Evolutionary conservation across 202 grass and related monocot species (phyloP).

Genomic region (Miscanthus sacchariflorus): DNA sequence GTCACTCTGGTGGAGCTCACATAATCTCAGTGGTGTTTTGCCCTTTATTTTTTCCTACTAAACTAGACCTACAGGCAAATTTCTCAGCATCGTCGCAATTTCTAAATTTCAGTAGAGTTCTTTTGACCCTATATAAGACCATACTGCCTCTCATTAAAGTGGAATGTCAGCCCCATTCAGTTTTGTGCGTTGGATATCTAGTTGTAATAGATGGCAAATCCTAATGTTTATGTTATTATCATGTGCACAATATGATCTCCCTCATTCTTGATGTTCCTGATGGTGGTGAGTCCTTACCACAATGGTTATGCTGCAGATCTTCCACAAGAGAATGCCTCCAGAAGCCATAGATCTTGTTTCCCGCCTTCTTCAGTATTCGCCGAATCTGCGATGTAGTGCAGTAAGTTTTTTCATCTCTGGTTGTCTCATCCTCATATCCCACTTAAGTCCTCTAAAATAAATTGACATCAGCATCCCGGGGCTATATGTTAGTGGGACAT

Average conservation of each 20-base stretch:
- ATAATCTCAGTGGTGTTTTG: neutral
- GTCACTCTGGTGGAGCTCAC: neutral
- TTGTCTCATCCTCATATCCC: neutral
- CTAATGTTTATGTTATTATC: neutral
- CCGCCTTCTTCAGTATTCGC: conserved; percentile 52
- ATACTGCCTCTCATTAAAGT: neutral
- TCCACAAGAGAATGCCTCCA: conserved; percentile 57
- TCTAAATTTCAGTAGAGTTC: neutral
- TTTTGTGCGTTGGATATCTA: neutral
- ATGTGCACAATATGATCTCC: neutral
- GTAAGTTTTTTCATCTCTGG: conserved; percentile 40
- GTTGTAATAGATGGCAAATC: neutral
- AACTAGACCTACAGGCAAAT: neutral
- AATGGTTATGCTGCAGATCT: conserved; percentile 50
- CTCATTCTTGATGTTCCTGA: neutral
- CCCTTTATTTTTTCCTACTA: neutral
- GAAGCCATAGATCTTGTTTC: conserved; percentile 60
- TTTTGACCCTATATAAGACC: neutral
- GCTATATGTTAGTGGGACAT: neutral
- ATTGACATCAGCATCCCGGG: neutral
- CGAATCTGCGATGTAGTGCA: conserved; percentile 52
- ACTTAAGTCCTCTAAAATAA: neutral
- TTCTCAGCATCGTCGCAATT: neutral
- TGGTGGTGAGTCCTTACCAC: neutral
- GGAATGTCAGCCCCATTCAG: neutral